These are phyloP conservation scores for Cenchrus purpureus DNA, from an alignment of 176 grass and related monocot genomes.

Conservation along the genomic window DNA sequence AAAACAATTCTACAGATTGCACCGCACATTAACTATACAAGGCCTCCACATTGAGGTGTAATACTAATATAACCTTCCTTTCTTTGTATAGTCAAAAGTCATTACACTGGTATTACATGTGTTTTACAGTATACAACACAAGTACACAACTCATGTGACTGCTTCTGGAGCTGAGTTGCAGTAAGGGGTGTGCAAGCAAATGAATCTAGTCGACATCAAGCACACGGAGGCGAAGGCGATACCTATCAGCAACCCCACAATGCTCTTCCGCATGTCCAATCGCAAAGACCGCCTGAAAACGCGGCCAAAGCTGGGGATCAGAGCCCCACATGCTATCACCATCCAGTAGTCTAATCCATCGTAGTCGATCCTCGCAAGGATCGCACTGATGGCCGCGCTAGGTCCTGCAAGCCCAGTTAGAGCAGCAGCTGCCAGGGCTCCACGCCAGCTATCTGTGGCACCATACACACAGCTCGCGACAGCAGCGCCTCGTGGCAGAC, in stretches of 20 bases:
- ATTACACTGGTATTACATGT: slow-evolving; percentile 51
- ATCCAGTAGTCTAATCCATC: slow-evolving; percentile 87
- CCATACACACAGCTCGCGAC: slow-evolving; percentile 88
- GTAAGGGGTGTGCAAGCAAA: slow-evolving; percentile 97
- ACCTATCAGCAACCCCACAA: slow-evolving; percentile 75
- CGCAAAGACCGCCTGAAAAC: slow-evolving; percentile 72
- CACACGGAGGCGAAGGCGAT: slow-evolving; percentile 78
- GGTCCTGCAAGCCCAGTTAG: slow-evolving; percentile 84
- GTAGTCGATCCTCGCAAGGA: slow-evolving; percentile 83
- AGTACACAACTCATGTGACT: slow-evolving; percentile 61
- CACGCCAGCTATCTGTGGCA: slow-evolving; percentile 92
- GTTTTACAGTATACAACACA: slow-evolving; percentile 17
- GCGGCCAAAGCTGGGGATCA: slow-evolving; percentile 75
- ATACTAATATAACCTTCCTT: neutral
- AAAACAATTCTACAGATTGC: neutral
- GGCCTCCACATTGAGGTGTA: neutral
- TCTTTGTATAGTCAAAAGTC: slow-evolving; percentile 3
- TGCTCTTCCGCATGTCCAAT: slow-evolving; percentile 74
- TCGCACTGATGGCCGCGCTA: slow-evolving; percentile 76
- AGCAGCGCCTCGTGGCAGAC: slow-evolving; percentile 84
- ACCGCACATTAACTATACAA: neutral
- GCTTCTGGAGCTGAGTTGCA: slow-evolving; percentile 98
- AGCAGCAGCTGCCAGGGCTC: slow-evolving; percentile 78
- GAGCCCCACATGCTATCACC: slow-evolving; percentile 84
- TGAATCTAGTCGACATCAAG: slow-evolving; percentile 91